Evolutionary conservation across 495 filamentous ascomycete genomes (phyloP), one percentile per base, ranked within the genome.

Genomic region (Annulohypoxylon bovei): DNA sequence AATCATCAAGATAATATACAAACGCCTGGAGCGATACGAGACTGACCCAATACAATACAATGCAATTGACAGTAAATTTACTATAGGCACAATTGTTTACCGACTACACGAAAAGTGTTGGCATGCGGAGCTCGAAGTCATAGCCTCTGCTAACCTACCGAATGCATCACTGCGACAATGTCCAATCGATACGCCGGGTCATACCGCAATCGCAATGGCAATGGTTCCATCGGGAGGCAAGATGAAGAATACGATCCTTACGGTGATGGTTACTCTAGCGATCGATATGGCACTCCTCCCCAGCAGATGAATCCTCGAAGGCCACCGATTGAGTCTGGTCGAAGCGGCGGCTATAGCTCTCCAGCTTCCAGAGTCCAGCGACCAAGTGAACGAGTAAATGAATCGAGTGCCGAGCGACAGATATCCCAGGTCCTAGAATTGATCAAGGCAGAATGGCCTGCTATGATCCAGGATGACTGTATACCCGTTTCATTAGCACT

Each of bases 401-500:
- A 83, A 68, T 77, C 80, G 39, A 82, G 71, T 57, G 82, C 82
- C 56, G 80, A 84, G 72, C 76, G 80, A 50, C 76, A 85, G 75
- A 84, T 85, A 57, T 69, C 76, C 57, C 79, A 82, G 65, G 83
- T 84, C 3, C 79, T 85, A 28, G 82, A 85, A 61, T 74, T 92
- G 52, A 97, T 98, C 70, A 89, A 94, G 76, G 82, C 85, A 50
- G 93, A 96, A 74, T 99, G 95, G 95, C 89, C 90, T 62, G 91
- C 94, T 72, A 95, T 99, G 92, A 90, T 89, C 60, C 86, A 91
- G 72, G 89, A 90, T 50, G 89, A 93, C 70, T 98, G 94, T 77
- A 87, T 97, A 42, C 95, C 95, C 18, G 92, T 98, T 3, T 93
- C 98, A 76, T 87, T 97, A 30, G 94, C 96, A 20, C 83, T 99